Base-by-base conservation (phyloP, 2,329 filamentous ascomycete genomes). In the Knufia fluminis region DNA sequence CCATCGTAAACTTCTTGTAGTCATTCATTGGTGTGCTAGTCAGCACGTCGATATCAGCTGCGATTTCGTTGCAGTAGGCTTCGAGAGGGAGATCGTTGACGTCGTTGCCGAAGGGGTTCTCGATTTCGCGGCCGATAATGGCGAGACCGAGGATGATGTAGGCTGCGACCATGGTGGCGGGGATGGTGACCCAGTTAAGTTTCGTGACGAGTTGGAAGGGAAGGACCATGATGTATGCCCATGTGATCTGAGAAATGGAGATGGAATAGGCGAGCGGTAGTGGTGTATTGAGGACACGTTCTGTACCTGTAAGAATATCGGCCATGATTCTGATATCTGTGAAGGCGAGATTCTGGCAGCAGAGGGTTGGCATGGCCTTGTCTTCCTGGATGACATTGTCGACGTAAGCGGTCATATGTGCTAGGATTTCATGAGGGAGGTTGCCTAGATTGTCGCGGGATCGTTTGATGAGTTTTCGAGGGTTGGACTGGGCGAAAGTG, bases 121-220 rank as follows among this genome's bases (percentile, higher is more conserved):
- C 86, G 55, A 92, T 85, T 66, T 92, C 86, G 54, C 80, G 79
- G 33, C 86, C 86, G 59, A 91, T 91, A 54, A 78, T 73, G 3
- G 79, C 76, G 40, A 92, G 79, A 20, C 85, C 85, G 52, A 92
- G 78, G 63, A 92, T 91, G 57, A 92, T 91, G 66, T 91, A 91
- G 2, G 84, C 81, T 2, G 82, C 83, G 12, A 72, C 66, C 14
- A 90, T 70, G 39, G 82, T 83, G 28, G 81, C 86, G 0, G 86
- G 86, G 55, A 92, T 90, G 10, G 86, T 83, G 55, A 89, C 75
- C 82, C 83, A 92, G 6, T 67, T 59, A 1, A 94, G 77, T 2
- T 67, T 64, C 0, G 65, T 62, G 61, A 79, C 78, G 4, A 94
- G 78, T 68, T 94, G 87, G 74, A 92, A 92, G 4, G 87, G 87